Conservation (phyloP, 2,329 filamentous ascomycete species). For the Bipolaris bicolor region DNA sequence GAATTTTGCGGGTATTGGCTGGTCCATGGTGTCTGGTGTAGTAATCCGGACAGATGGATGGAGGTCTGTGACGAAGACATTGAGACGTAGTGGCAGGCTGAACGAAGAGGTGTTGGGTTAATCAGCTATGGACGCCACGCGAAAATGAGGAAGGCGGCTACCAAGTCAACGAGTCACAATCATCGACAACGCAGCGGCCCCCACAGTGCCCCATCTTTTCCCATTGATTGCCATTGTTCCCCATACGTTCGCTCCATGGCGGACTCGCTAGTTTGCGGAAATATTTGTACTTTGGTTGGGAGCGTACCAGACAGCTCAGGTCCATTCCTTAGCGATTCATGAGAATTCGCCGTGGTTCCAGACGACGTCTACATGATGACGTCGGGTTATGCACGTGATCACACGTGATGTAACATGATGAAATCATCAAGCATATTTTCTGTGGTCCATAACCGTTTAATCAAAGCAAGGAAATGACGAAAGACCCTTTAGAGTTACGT, state of each 20-base stretch:
- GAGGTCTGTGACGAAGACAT: conserved; percentile 15
- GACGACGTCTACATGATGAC: background rate
- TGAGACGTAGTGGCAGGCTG: conserved; percentile 19
- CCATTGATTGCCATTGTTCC: background rate
- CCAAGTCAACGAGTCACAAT: conserved; percentile 29
- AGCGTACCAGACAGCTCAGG: background rate
- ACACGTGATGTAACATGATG: background rate
- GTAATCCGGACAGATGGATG: conserved; percentile 9
- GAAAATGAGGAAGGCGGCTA: conserved; percentile 32
- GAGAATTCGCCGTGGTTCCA: background rate
- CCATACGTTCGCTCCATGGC: conserved; percentile 1
- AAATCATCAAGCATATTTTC: background rate
- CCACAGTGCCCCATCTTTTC: conserved; percentile 10
- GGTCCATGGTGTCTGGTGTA: conserved; percentile 37
- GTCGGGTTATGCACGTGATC: background rate
- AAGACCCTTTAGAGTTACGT: background rate
- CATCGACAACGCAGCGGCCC: conserved; percentile 23
- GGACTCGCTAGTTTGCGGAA: background rate
- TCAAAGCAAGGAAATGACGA: background rate
- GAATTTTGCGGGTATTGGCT: conserved; percentile 22
- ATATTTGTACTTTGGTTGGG: background rate
- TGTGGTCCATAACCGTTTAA: background rate
- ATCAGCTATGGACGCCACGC: conserved; percentile 28
- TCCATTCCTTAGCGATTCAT: background rate
- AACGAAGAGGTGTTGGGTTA: conserved; percentile 13